Base-by-base conservation (phyloP, 2,329 filamentous ascomycete genomes). In the Cadophora sp. region DNA sequence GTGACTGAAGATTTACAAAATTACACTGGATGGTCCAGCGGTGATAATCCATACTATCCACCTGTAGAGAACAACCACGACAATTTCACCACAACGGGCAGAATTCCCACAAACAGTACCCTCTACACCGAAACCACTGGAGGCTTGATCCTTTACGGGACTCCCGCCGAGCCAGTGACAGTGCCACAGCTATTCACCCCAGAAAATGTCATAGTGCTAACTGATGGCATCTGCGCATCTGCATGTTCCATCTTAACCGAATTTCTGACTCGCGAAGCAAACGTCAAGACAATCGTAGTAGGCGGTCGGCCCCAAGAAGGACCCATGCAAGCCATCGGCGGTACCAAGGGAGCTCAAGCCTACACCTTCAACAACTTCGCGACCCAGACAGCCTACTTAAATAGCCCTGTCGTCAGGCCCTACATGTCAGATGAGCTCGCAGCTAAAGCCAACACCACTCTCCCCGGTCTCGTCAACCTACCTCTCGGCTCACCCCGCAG, bases 221-320 rank as follows among this genome's bases (percentile, higher is more conserved):
- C 83, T 62, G 86, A 88, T 72, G 86, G 86, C 36, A 82, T 82
- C 72, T 88, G 86, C 75, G 84, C 83, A 22, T 87, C 84, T 1
- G 86, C 85, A 2, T 89, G 86, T 77, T 83, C 84, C 3, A 79
- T 86, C 6, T 85, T 87, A 68, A 81, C 80, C 13, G 83, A 88
- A 67, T 80, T 87, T 67, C 76, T 87, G 70, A 80, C 81, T 9
- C 81, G 81, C 27, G 80, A 85, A 66, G 84, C 79, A 33, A 81
- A 81, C 41, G 82, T 87, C 33, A 83, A 84, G 77, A 84, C 81
- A 3, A 80, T 82, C 66, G 83, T 82, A 8, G 77, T 87, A 67
- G 85, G 85, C 36, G 85, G 85, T 11, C 78, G 80, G 1, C 80
- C 81, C 45, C 80, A 80, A 62, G 73, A 78, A 43, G 81, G 82